Percentiles rank a stretch among this genome's conserved stretches.
Evolutionary conservation across 2,329 filamentous ascomycete species (phyloP).

Genomic region (Albophoma yamanashiensis): DNA sequence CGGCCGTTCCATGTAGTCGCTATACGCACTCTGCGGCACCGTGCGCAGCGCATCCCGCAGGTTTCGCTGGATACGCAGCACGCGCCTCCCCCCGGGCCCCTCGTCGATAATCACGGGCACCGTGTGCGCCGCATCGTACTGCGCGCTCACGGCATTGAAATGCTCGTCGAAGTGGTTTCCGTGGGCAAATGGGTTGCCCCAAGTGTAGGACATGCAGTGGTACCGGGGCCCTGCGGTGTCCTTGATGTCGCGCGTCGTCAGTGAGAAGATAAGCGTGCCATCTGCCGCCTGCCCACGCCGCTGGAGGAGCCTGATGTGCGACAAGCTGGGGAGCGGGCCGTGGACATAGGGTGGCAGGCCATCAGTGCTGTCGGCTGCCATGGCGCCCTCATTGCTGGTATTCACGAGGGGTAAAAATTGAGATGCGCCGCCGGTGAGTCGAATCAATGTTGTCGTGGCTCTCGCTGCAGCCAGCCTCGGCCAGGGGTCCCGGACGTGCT

Average conservation of each 20-base stretch:
- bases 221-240: conserved; percentile 5
- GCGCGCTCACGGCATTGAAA: conserved; percentile 4
- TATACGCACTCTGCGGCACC: conserved; percentile 4
- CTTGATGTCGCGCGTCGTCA: conserved; percentile 7
- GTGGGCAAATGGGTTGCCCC: conserved; percentile 14
- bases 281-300: conserved; percentile 1
- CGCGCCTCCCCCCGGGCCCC: background rate
- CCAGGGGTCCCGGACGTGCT: background rate
- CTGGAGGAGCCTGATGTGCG: conserved; percentile 8
- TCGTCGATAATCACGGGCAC: conserved; percentile 8
- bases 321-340: conserved; percentile 2
- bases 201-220: conserved; percentile 14
- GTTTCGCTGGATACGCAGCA: conserved; percentile 10
- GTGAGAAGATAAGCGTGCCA: conserved; percentile 8
- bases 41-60: conserved; percentile 10
- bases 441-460: background rate
- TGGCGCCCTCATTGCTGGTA: background rate
- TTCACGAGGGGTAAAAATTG: background rate
- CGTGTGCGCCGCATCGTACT: conserved; percentile 6
- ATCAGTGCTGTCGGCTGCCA: background rate
- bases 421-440: background rate
- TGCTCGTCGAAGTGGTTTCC: conserved; percentile 7
- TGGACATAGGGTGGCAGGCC: conserved; percentile 1
- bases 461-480: background rate
- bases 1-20: conserved; percentile 4